These are phyloP conservation scores for Bipolaris bicolor DNA, from an alignment of 2,329 filamentous ascomycete genomes.

Conservation along the genomic window DNA sequence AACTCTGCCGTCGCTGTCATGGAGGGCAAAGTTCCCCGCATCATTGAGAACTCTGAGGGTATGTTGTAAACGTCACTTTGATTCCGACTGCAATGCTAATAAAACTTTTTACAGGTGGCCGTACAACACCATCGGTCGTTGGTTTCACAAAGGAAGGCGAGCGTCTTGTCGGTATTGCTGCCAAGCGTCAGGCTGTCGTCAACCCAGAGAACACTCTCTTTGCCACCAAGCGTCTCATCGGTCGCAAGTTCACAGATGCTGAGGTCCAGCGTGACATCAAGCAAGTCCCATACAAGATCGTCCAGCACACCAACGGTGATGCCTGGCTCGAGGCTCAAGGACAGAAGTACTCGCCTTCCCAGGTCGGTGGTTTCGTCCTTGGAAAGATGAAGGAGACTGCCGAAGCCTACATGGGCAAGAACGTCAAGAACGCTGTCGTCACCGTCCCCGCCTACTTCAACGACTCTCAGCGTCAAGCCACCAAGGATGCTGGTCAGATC, in stretches of 20 bases:
- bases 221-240: conserved; percentile 98
- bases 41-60: conserved; percentile 98
- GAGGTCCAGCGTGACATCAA: conserved; percentile 97
- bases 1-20: conserved; percentile 97
- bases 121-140: conserved; percentile 92
- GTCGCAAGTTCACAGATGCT: conserved; percentile 90
- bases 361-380: conserved; percentile 94
- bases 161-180: conserved; percentile 93
- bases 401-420: conserved; percentile 88
- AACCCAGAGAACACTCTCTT: conserved; percentile 99
- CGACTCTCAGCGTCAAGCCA: conserved; percentile 95
- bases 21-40: conserved; percentile 94
- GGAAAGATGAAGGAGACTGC: conserved; percentile 99
- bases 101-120: conserved; percentile 65
- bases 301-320: conserved; percentile 95
- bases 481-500: conserved; percentile 97
- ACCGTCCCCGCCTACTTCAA: conserved; percentile 99
- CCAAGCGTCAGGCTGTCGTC: conserved; percentile 97
- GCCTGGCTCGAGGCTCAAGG: conserved; percentile 93
- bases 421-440: conserved; percentile 93
- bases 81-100: conserved; percentile 16
- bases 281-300: conserved; percentile 98
- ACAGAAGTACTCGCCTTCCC: conserved; percentile 97
- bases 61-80: conserved; percentile 28
- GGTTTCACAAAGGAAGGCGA: conserved; percentile 95